Evolutionary conservation across 306 rosid species (phyloP), one percentile per base, ranked within the genome.

Genomic region (Begonia loranthoides): DNA sequence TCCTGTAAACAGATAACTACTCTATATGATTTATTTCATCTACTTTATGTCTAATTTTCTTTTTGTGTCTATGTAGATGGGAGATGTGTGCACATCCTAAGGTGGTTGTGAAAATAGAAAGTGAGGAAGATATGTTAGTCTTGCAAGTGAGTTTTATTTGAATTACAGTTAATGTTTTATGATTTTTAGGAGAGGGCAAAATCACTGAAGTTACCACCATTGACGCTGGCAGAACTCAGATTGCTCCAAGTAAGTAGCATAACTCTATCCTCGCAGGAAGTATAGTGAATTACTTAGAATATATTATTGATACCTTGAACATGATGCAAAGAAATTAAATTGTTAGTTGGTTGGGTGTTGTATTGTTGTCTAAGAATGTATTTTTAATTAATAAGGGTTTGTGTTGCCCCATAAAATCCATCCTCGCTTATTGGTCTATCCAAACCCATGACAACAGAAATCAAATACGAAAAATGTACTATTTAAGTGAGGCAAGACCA

Each of bases 201-300:
- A 70, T 79, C 83, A 41, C 70, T 82, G 52, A 82, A 85, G 45
- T 64, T 89, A 50, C 95, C 95, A 12, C 97, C 39, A 76, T 89
- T 19, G 97, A 89, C 79, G 97, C 97, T 10, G 97, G 97, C 50
- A 78, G 87, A 77, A 89, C 95, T 50, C 95, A 89, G 71, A 89
- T 89, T 76, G 97, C 97, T 59, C 95, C 95, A 47, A 89, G 95
- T 89, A 66, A 78, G 90, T 75, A 59, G 57, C 58, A 46, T 38
- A 41, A 51, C 21, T 50, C 46, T 15, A 33, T 62, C 8, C 36
- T 2, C 3, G 36, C 8, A 28, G 3, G 3, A 19, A 19, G 22
- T 19, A 2, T 19, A 19, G 3, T 2, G 22, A 4, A 28, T 28
- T 28, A 28, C 36, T 28, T 28, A 4, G 36, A 28, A 28, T 28